Base-by-base conservation (phyloP, 495 filamentous ascomycete genomes). In the Trichoderma reesei region DNA sequence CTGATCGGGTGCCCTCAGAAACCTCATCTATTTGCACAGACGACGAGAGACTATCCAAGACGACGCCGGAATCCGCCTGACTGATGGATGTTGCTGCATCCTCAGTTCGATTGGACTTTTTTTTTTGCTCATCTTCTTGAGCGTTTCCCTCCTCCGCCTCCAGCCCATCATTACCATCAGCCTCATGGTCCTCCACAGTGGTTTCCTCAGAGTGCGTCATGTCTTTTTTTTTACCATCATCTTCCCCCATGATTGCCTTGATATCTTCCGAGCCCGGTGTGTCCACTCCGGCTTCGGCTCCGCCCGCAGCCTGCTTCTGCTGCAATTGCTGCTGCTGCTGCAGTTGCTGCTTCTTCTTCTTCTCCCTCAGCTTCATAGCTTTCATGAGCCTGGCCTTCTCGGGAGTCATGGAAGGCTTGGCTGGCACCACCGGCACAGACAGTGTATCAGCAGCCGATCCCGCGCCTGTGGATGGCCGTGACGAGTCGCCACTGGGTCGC, bases 361-460 rank as follows among this genome's bases (percentile, higher is more conserved):
- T 92, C 70, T 84, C 76, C 44, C 94, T 82, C 54, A 97, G 77
- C 68, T 98, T 88, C 72, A 97, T 80, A 5, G 94, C 93, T 77
- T 93, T 96, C 90, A 96, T 90, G 65, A 98, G 78, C 66, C 92
- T 83, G 68, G 89, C 85, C 72, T 96, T 96, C 72, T 98, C 94
- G 0, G 90, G 89, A 1, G 91, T 93, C 70, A 95, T 85, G 16
- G 84, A 81, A 13, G 85, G 82, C 65, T 81, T 85, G 51, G 51
- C 31, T 14, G 51, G 51, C 31, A 9, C 51, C 8, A n/a, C 51
- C 26, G 51, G 51, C 26, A 56, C 51, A 31, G 51, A 56, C 51
- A 56, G 20, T 26, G 51, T 11, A 11, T 31, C 31, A n/a, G 31
- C 51, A 2, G 42, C 9, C 16, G 42, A 3, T 46, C 51, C 51